phyloP scores from a whole-genome alignment of 306 rosid genomes.

The Morella rubra region DNA sequence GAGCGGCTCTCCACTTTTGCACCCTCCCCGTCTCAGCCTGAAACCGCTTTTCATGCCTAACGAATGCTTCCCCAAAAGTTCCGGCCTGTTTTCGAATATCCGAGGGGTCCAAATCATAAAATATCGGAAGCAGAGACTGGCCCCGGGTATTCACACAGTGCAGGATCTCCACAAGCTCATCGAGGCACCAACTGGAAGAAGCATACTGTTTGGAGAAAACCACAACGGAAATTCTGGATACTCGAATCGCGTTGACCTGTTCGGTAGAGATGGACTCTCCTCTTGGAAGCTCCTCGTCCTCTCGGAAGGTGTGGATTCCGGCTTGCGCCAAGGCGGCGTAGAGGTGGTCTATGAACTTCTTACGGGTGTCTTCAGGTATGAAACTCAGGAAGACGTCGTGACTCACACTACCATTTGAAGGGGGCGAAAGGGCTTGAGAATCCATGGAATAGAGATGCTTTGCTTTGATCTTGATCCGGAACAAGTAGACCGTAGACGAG shows the following conservation, averaged over 20 bases:
- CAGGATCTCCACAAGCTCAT: too few species aligned
- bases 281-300: conserved; percentile 1
- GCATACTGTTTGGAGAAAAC: too few species aligned
- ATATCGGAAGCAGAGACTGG: not conserved
- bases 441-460: too few species aligned
- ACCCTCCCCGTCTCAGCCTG: not conserved
- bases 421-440: too few species aligned
- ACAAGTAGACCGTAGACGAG: too few species aligned
- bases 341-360: conserved; percentile 6
- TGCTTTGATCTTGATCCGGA: too few species aligned
- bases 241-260: too few species aligned
- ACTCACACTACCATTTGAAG: not conserved
- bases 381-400: conserved; percentile 11
- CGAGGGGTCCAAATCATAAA: not conserved
- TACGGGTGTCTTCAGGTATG: not conserved
- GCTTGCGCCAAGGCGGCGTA: not conserved
- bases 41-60: conserved; percentile 4
- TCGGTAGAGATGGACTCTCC: not conserved
- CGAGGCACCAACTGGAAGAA: too few species aligned
- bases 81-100: conserved; percentile 6
- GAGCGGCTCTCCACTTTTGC: conserved; percentile 13
- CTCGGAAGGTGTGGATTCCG: conserved; percentile 15
- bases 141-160: too few species aligned
- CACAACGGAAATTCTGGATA: too few species aligned
- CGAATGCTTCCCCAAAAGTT: not conserved